Base-by-base conservation (phyloP, 176 grass and related monocot genomes). In the Aegilops sharonensis region DNA sequence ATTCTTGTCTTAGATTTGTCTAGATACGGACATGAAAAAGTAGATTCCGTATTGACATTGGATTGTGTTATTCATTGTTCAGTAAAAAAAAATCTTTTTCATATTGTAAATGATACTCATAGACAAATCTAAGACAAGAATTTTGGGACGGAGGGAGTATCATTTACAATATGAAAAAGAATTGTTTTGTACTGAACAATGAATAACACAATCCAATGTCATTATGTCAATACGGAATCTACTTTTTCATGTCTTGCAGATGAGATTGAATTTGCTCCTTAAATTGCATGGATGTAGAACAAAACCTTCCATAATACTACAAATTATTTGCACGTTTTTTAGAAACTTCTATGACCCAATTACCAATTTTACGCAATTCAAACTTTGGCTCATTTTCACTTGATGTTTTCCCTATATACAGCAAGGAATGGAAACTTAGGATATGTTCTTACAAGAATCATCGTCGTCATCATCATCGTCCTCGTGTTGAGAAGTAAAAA, bases 401-500 rank as follows among this genome's bases (percentile, higher is more conserved):
- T 77, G 42, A 54, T 47, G 52, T 21, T 77, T 31, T 9, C 59
- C 59, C 3, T 24, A 25, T 64, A 45, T 31, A 74, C 5, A 31
- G 32, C 13, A 64, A 23, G 36, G 21, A 48, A 6, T 17, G 32
- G 9, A 65, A 59, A 6, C 3, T 31, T 81, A 83, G 24, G 72
- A 34, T 13, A 68, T 86, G 27, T 62, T 27, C 90, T 81, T 94
- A 94, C 92, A 66, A 29, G 78, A 60, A 75, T 69, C 61, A 11
- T 88, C 86, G 42, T 88, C 87, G 6, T 72, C 68, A 6, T 72
- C 85, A 2, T 83, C 86, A 61, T 94, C 91, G 50, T 86, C 84
- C 40, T 7, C 72, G n/a, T 87, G 89, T 92, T 88, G 93, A 65
- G 75, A 86, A 11, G 93, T 98, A 50, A 98, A 98, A 82, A 98